Evolutionary conservation across 768 basidiomycete genomes (phyloP), one percentile per base, ranked within the genome.

Genomic region (Russula sp.): DNA sequence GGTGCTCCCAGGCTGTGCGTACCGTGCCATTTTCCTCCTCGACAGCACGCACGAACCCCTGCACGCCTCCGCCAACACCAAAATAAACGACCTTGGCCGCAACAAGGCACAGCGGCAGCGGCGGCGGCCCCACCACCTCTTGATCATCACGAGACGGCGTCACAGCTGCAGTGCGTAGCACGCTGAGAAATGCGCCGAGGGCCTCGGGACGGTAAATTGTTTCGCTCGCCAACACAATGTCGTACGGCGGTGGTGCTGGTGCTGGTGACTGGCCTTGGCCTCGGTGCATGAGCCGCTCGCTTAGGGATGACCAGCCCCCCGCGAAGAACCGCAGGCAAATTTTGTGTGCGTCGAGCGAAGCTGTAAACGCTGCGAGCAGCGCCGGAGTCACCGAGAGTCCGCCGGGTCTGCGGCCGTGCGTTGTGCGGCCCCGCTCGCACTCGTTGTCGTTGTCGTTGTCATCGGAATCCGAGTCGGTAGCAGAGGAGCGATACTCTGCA

Each of bases 11-110:
- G 1, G 93, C 81, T 2, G 76, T 80, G 66, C 81, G 77, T 1
- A 85, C 81, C 4, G 67, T 66, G 56, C 1, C 70, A 70, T 58
- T 25, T 1, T 69, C 72, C 62, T 80, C 73, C 52, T 55, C 57
- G 2, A 93, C 80, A 7, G 77, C 78, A 32, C 74, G 70, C n/a
- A 83, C 71, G 67, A 96, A 96, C 62, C 86, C 89, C 13, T 80
- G 73, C 32, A 95, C 75, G 7, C 94, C 91, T 0, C 96, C 95
- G 1, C 94, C 95, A 5, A 98, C 93, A 7, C 96, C 96, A 71
- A 98, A 98, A 71, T 98, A 98, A 20, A 98, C 73, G 14, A 93
- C 81, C 72, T 98, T 98, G 1, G 90, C 91, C 2, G 93, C 94
- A 3, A 97, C 87, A 9, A 97, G 81, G 66, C 87, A 91, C 7